Conservation (phyloP, 257 asterid species). For the Lavandula angustifolia region DNA sequence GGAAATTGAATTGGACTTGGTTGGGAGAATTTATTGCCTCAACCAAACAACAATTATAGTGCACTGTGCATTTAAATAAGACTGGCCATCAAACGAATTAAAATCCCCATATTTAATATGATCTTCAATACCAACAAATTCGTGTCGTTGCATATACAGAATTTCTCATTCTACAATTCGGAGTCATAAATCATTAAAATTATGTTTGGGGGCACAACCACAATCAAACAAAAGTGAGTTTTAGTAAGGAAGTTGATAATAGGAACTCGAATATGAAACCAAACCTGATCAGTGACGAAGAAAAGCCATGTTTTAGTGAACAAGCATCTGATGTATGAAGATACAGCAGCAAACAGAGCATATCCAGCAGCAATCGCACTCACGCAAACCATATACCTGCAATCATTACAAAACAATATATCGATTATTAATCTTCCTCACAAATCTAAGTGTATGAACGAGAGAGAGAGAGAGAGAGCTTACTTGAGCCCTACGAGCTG, state of each 20-base stretch:
- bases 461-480: not conserved
- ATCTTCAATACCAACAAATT: no score
- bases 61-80: constrained; percentile 20
- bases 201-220: not conserved
- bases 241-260: not conserved
- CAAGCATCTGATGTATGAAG: constrained; percentile 55
- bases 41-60: constrained; percentile 32
- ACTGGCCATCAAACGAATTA: not conserved
- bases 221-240: not conserved
- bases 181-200: no score
- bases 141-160: no score
- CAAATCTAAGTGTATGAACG: not conserved
- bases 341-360: constrained; percentile 67
- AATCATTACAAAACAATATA: not conserved
- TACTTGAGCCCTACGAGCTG: constrained; percentile 71
- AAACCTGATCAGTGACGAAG: constrained; percentile 89
- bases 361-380: constrained; percentile 66
- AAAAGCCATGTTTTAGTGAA: constrained; percentile 71
- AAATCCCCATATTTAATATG: no score
- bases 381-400: constrained; percentile 78
- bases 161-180: no score
- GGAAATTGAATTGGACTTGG: constrained; percentile 25
- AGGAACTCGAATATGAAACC: not conserved
- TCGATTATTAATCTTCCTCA: not conserved
- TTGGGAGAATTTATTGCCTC: constrained; percentile 39